Evolutionary conservation across 2,329 filamentous ascomycete genomes (phyloP), one percentile per base, ranked within the genome.

Genomic region (Colletotrichum liriopes): DNA sequence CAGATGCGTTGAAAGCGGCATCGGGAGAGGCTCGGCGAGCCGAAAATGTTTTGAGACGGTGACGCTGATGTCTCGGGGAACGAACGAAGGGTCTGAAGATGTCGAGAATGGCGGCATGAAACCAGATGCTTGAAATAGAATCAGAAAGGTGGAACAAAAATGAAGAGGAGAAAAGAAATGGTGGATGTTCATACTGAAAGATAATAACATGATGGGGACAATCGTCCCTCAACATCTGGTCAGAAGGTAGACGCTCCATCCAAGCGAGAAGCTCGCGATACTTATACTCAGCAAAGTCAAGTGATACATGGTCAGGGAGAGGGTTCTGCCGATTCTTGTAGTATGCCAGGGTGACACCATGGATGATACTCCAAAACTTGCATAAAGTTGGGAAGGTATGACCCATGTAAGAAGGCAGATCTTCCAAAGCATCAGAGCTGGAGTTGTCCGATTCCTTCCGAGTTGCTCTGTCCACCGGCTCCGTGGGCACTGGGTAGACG

Each of bases 201-300:
- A 82, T 75, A 5, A 78, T 71, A 2, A 83, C 80, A 67, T 84
- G 78, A 56, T 83, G 80, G 1, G 80, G 75, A 26, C 73, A 79
- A 5, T 75, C 59, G 3, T 80, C 75, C 8, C 60, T 71, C 14
- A 77, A 77, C n/a, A 76, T 61, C 29, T 83, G 67, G 0, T 69
- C 66, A 6, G 72, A 32, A 0, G 81, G 79, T 14, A 85, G 65
- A 1, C 69, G 76, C 26, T 82, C 80, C 7, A 76, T 77, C 82
- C 82, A 84, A 1, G 79, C 78, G 18, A 85, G 75, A 0, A 85
- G 75, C 71, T 84, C 81, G 6, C 81, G 81, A 64, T 80, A 85
- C 26, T 81, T 82, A 52, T 77, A 77, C 71, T 84, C 82, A 1
- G 79, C 79, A 58, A 82, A 79, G 9, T 73, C 72, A 3, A 80